A percentile compares a stretch with the other conserved stretches of the same genome.
Evolutionary conservation across 345 rosid genomes (phyloP).

Genomic region (Melastoma malabathricum): DNA sequence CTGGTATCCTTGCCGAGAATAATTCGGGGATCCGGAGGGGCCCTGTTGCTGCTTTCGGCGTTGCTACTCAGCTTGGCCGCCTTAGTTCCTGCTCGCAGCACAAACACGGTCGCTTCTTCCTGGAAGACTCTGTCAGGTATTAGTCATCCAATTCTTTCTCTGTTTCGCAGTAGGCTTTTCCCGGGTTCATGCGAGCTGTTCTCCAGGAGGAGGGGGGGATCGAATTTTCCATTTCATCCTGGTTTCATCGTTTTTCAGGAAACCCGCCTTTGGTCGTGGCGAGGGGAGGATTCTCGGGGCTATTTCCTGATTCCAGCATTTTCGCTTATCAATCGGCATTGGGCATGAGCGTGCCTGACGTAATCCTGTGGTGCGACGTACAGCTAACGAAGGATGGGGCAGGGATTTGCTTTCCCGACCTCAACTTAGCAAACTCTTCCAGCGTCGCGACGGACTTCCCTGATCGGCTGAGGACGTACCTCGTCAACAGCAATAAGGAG

Average conservation of each 20-base stretch:
- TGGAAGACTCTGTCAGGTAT: no score
- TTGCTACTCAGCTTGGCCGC: no score
- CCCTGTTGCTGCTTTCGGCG: no score
- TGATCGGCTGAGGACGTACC: conserved; percentile 14
- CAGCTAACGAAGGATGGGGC: conserved; percentile 67
- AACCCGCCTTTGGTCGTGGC: conserved; percentile 51
- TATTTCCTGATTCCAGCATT: conserved; percentile 57
- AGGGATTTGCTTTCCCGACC: conserved; percentile 66
- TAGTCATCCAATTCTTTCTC: no score
- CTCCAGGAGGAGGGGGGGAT: no score
- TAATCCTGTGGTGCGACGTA: conserved; percentile 69
- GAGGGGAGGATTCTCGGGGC: conserved; percentile 84
- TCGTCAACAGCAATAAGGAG: conserved; percentile 38
- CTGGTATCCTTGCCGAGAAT: no score
- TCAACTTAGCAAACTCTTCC: conserved; percentile 44
- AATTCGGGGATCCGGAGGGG: no score
- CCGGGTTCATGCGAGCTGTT: no score
- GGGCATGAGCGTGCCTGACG: conserved; percentile 17
- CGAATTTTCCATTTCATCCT: no score
- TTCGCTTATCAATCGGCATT: conserved; percentile 34
- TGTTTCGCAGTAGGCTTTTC: no score
- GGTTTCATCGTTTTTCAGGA: conserved; percentile 26
- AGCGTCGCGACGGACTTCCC: conserved; percentile 1
- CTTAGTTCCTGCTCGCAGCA: no score
- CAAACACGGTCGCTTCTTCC: no score